phyloP scores from a whole-genome alignment of 768 basidiomycete genomes.

The Boletales sp. region DNA sequence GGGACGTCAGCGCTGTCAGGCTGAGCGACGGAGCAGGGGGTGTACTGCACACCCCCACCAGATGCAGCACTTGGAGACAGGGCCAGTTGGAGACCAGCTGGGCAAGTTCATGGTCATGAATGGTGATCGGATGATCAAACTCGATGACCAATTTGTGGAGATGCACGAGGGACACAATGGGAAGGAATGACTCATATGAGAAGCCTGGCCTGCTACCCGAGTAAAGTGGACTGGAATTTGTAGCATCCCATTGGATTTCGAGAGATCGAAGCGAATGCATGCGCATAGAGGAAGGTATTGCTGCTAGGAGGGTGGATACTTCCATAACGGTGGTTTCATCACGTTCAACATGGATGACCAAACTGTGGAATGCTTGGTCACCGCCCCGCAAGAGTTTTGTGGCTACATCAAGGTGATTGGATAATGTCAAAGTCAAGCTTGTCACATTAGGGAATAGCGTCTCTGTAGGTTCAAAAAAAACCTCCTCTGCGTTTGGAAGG shows the following conservation, averaged over 20 bases:
- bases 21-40: too few species aligned
- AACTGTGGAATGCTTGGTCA: background rate
- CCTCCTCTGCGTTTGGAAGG: background rate
- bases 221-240: background rate
- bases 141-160: background rate
- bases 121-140: background rate
- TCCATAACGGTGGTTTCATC: background rate
- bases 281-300: background rate
- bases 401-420: background rate
- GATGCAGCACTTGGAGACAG: background rate
- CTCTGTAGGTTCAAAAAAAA: background rate
- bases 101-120: conserved; percentile 1
- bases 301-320: background rate
- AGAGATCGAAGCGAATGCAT: conserved; percentile 1
- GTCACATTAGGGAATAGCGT: background rate
- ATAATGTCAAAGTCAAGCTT: background rate
- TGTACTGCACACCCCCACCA: background rate
- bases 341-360: background rate
- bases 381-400: background rate
- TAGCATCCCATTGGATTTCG: background rate
- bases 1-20: too few species aligned
- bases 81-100: background rate
- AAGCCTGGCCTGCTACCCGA: background rate
- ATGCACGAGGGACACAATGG: background rate
- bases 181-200: background rate